Evolutionary conservation across 352 stramenopile genomes (phyloP), one percentile per base, ranked within the genome.

Genomic region (Phytophthora nicotianae): DNA sequence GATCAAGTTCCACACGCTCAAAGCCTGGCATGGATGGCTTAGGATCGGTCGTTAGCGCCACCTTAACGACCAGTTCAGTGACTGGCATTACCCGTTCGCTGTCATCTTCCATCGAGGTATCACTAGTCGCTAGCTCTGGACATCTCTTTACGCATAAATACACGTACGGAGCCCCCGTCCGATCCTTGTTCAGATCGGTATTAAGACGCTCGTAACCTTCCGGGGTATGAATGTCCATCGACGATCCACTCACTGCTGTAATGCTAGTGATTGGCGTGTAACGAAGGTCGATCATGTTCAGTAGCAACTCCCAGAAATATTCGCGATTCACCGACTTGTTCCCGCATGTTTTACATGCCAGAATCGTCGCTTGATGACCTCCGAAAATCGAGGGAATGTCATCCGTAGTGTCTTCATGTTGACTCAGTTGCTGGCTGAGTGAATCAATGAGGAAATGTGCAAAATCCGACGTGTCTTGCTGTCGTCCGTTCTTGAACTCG

Each of bases 221-320:
- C 0, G 88, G 88, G 0, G 75, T 88, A 38, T 72, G 54, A 26
- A 96, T 89, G 16, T 90, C 71, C 48, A 86, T 76, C 16, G 82
- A 85, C 6, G 80, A 83, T 13, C 88, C 88, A n/a, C 71, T 89
- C 9, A 95, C 83, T 4, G 81, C 88, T 0, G 63, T 59, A 64
- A 96, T 93, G 43, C 70, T 83, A 2, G 84, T 95, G 59, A 96
- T 95, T 8, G 88, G 86, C 5, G 88, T 96, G 62, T 96, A 96
- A 2, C 83, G 76, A 33, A 96, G 72, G 50, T 96, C 88, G 38
- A 96, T 92, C 85, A 96, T 93, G 57, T 96, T 96, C 20, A 96
- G 70, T 50, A 96, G 57, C 27, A 96, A 63, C 50, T 96, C 88
- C 88, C 88, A 96, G 53, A 95, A 96, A 63, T 96, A 96, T 51